Base-by-base conservation (phyloP, 257 asterid species). In the Cinchona pubescens region DNA sequence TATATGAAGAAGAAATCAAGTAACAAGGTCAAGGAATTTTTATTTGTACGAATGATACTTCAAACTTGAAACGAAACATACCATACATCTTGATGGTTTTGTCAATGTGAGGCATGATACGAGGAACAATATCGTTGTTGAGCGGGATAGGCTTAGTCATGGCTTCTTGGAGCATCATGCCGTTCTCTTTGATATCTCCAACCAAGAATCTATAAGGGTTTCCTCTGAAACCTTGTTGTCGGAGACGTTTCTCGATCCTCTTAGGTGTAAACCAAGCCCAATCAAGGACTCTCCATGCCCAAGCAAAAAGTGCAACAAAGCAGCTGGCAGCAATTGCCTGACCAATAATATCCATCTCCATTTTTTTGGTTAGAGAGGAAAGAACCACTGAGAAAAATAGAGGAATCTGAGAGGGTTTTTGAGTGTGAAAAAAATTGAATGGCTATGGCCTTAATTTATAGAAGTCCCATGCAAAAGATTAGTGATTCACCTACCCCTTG, bases 221-320 rank as follows among this genome's bases (percentile, higher is more conserved):
- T 51, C 85, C 85, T 3, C 25, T 66, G 74, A 78, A 75, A 55
- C 85, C 85, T 49, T 78, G 82, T 14, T 69, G 37, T 42, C 78
- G 73, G 27, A 81, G 75, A 0, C 43, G 18, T 43, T 81, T 81
- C 79, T 81, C 85, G 51, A 78, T 27, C 7, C 69, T 55, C 34
- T 69, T 81, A 5, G 82, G 85, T 14, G 56, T 75, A 29, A 81
- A 59, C 85, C 85, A 78, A 10, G 70, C 64, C 72, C 67, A 74
- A 34, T 74, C 75, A 61, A 69, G 43, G 27, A 69, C 42, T 67
- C 75, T 78, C 82, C 79, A 81, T 51, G 71, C 76, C 70, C 67
- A 81, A 49, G 59, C 37, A 8, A 78, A 15, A 1, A 72, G 40
- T 37, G 59, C 30, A 55, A 25, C 30, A 37, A 76, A 29, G n/a